Percentiles rank a stretch among this genome's conserved stretches.
phyloP scores from a whole-genome alignment of 345 rosid genomes.

The Gossypium anomalum region DNA sequence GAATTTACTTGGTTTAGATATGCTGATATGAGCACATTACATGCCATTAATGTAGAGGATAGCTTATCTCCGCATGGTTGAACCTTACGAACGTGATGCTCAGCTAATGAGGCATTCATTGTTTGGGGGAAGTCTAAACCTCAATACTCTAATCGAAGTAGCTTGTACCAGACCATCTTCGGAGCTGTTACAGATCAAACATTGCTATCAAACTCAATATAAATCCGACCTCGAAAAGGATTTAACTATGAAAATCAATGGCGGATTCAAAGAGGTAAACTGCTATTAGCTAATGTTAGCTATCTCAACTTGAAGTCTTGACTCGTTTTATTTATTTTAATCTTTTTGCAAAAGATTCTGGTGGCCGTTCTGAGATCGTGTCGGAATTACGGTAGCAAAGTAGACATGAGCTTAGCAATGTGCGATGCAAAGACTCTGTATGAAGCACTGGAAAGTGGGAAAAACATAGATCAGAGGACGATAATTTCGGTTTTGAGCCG shows the following conservation, averaged over 20 bases:
- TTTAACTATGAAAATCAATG: slow-evolving; percentile 15
- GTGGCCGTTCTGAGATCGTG: slow-evolving; percentile 25
- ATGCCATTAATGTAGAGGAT: slow-evolving; percentile 9
- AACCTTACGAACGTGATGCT: slow-evolving; percentile 29
- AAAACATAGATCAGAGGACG: slow-evolving; percentile 23
- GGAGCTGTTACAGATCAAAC: slow-evolving; percentile 24
- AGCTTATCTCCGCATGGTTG: slow-evolving; percentile 26
- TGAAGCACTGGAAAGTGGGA: slow-evolving; percentile 26
- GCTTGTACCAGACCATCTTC: slow-evolving; percentile 28
- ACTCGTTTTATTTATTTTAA: not conserved
- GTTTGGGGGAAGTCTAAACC: slow-evolving; percentile 15
- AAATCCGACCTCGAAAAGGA: slow-evolving; percentile 27
- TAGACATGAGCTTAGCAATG: slow-evolving; percentile 27
- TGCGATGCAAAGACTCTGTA: slow-evolving; percentile 32
- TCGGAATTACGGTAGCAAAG: slow-evolving; percentile 15
- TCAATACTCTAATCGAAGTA: slow-evolving; percentile 22
- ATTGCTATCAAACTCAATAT: slow-evolving; percentile 14
- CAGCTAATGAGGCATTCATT: slow-evolving; percentile 22
- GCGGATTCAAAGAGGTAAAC: slow-evolving; percentile 27
- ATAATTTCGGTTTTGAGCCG: slow-evolving; percentile 22
- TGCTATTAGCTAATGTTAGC: not conserved
- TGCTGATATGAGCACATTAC: not conserved
- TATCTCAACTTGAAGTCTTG: not conserved
- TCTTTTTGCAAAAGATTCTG: slow-evolving; percentile 14
- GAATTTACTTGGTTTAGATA: not conserved